These are phyloP conservation scores for Ilyonectria mors-panacis DNA, from an alignment of 2,329 filamentous ascomycete species.

Conservation along the genomic window DNA sequence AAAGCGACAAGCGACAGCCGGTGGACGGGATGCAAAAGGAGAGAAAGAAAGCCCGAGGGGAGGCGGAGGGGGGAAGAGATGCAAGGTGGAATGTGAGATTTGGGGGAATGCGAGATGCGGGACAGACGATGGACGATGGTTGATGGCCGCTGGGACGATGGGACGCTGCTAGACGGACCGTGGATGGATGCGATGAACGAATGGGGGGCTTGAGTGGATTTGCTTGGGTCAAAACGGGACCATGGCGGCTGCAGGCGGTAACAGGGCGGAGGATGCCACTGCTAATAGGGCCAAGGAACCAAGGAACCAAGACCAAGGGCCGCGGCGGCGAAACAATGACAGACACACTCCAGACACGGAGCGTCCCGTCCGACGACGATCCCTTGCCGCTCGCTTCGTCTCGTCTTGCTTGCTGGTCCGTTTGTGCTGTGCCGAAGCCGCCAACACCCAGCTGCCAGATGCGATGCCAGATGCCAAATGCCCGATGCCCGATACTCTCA, in stretches of 20 bases:
- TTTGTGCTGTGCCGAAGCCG: neutral
- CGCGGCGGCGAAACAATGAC: constrained; percentile 15
- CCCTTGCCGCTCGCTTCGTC: constrained; percentile 12
- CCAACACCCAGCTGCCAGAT: constrained; percentile 6
- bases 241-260: constrained; percentile 8
- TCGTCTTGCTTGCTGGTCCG: constrained; percentile 6
- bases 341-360: constrained; percentile 20
- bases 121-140: constrained; percentile 17
- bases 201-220: neutral
- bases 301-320: neutral
- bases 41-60: constrained; percentile 4
- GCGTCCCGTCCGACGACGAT: constrained; percentile 27
- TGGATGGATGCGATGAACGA: neutral
- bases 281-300: neutral
- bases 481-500: neutral
- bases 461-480: constrained; percentile 6
- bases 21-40: constrained; percentile 3
- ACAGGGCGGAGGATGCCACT: constrained; percentile 2
- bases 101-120: constrained; percentile 2
- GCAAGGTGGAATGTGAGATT: constrained; percentile 30
- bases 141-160: neutral
- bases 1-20: neutral
- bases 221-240: constrained; percentile 10
- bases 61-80: constrained; percentile 22
- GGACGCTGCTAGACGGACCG: neutral